Conservation (phyloP, 2,329 filamentous ascomycete species). For the Colletotrichum phormii region DNA sequence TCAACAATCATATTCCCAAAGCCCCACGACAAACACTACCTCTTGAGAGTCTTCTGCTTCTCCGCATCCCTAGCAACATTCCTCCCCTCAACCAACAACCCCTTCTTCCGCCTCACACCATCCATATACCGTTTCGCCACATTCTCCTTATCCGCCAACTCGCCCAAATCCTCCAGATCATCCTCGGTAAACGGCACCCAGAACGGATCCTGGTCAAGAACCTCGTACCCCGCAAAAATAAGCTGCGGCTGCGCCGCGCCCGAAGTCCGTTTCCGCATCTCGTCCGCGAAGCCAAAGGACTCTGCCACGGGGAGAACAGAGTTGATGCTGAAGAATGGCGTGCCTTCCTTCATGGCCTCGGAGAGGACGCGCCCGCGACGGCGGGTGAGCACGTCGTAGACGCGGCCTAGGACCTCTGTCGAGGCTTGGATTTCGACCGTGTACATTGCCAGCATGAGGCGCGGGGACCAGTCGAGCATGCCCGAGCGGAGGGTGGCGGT, state of each 20-base stretch:
- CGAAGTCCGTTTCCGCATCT: conserved; percentile 93
- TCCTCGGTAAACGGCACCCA: conserved; percentile 98
- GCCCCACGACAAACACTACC: conserved; percentile 49
- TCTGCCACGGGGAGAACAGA: conserved; percentile 91
- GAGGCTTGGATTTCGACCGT: conserved; percentile 97
- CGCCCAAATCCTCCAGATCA: conserved; percentile 94
- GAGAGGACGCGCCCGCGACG: conserved; percentile 89
- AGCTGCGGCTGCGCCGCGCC: conserved; percentile 93
- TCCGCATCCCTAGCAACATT: conserved; percentile 86
- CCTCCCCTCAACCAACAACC: conserved; percentile 83
- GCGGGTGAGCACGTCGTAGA: conserved; percentile 97
- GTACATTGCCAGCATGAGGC: conserved; percentile 98
- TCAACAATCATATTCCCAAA: too few relatives aligned
- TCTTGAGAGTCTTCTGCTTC: conserved; percentile 83
- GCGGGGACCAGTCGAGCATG: conserved; percentile 95
- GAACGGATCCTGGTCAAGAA: conserved; percentile 95
- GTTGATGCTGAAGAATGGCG: conserved; percentile 94
- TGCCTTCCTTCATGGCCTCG: conserved; percentile 93
- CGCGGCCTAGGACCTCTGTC: conserved; percentile 92
- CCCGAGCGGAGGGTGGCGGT: conserved; percentile 85
- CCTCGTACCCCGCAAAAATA: conserved; percentile 91
- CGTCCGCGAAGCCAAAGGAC: conserved; percentile 95
- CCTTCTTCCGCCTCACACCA: conserved; percentile 86
- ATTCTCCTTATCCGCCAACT: conserved; percentile 93
- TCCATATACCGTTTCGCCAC: conserved; percentile 98